Evolutionary conservation across 2,329 filamentous ascomycete genomes (phyloP), one percentile per base, ranked within the genome.

Genomic region (Pochonia chlamydosporia): DNA sequence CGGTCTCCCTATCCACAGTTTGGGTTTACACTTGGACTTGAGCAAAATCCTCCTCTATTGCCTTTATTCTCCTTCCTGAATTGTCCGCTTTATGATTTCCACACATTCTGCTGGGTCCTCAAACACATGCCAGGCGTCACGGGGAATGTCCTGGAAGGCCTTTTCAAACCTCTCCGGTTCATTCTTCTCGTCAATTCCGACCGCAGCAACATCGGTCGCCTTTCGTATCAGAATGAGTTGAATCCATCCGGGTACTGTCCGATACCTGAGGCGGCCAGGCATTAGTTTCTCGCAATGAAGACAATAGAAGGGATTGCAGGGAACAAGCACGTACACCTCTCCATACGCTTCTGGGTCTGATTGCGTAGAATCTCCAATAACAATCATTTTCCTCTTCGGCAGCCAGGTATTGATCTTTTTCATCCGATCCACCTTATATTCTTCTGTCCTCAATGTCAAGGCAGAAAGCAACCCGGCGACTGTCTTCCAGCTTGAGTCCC

Each of bases 291-390:
- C 13, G n/a, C 9, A 35, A n/a, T 16, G 11, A 11, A 18, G 20
- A 23, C 28, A 13, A 21, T 5, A 13, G 23, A n/a, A 48, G 9
- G 11, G 3, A n/a, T 31, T 16, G 20, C 7, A 4, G 16, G 25
- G 24, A 49, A 1, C 24, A 39, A 23, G 9, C 21, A 65, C 74
- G 65, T 76, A 90, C 66, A 89, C 82, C 55, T 91, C 84, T 24
- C 84, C 91, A 60, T 96, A 97, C 0, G 88, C 81, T 63, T 97
- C 92, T 0, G 92, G 91, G 57, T 97, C 92, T 23, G 81, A 85
- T 66, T 96, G 92, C 0, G 91, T 96, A 33, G 85, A 92, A 66
- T 97, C 92, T 1, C 92, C 92, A 54, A 97, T 83, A 55, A 84
- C 84, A 52, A 97, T 80, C 68, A 95, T 84, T 57, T 85, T 87